A percentile compares a stretch with the other conserved stretches of the same genome.
These are phyloP conservation scores for Eucalyptus cladocalyx DNA, from an alignment of 345 rosid genomes.

Conservation along the genomic window DNA sequence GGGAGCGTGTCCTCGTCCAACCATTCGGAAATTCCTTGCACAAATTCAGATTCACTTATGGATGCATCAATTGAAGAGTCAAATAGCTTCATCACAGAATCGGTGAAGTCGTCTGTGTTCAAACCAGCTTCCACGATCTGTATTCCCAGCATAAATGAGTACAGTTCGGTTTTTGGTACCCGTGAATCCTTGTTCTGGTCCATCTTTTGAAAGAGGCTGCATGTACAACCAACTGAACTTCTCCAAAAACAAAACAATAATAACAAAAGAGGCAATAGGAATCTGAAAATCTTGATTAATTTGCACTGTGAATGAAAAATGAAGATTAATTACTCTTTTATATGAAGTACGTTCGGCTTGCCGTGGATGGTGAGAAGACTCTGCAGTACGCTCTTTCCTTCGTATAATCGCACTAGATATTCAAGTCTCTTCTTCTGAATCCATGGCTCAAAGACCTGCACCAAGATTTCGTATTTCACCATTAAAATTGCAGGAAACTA, in stretches of 20 bases:
- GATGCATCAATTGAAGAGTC: slow-evolving; percentile 5
- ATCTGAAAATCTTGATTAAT: background rate
- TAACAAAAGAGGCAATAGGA: background rate
- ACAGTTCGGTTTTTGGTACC: slow-evolving; percentile 19
- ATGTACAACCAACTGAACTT: background rate
- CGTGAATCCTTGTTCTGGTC: slow-evolving; percentile 5
- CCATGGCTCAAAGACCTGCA: slow-evolving; percentile 39
- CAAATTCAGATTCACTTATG: slow-evolving; percentile 16
- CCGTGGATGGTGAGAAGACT: slow-evolving; percentile 7
- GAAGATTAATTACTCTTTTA: slow-evolving; percentile 7
- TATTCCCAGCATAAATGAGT: slow-evolving; percentile 19
- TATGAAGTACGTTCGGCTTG: slow-evolving; percentile 2
- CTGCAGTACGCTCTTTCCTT: background rate
- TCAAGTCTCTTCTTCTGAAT: slow-evolving; percentile 27
- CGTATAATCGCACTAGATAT: slow-evolving; percentile 7
- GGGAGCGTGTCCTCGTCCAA: background rate
- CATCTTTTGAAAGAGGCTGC: slow-evolving; percentile 25
- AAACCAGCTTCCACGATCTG: slow-evolving; percentile 19
- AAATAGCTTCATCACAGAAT: slow-evolving; percentile 16
- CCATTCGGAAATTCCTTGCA: slow-evolving; percentile 17
- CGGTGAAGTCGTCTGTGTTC: background rate
- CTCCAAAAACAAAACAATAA: background rate
- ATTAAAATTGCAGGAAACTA: background rate
- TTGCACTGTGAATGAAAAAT: background rate
- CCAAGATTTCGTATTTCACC: background rate